Evolutionary conservation across 352 stramenopile genomes (phyloP).

Genomic region (Pythium dissimile): DNA sequence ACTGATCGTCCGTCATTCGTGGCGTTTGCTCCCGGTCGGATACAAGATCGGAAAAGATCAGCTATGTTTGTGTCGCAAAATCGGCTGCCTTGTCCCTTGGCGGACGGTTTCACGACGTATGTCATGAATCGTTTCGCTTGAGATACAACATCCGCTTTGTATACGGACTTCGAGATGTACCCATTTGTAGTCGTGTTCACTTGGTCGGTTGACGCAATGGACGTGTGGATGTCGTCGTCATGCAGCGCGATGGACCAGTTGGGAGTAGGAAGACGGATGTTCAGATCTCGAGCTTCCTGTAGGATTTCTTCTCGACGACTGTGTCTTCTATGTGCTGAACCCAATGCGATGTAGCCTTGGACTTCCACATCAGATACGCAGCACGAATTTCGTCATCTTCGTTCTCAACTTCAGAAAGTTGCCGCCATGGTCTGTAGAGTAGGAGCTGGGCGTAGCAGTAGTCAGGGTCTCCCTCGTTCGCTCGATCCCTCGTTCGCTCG

Average conservation of each 20-base stretch:
- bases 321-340: not conserved
- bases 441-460: not conserved
- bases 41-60: not conserved
- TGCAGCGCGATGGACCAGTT: not conserved
- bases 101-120: too few species aligned
- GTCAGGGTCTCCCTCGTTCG: not conserved
- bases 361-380: not conserved
- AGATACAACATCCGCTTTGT: too few species aligned
- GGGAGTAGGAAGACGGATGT: not conserved
- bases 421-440: not conserved
- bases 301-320: not conserved
- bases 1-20: conserved; percentile 2
- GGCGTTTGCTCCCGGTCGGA: not conserved
- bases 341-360: not conserved
- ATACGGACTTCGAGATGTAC: too few species aligned
- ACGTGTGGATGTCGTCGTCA: not conserved
- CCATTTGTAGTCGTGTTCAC: not conserved
- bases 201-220: not conserved
- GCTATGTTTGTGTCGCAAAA: too few species aligned
- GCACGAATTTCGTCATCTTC: not conserved
- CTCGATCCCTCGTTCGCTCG: not conserved
- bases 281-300: not conserved
- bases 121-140: not conserved
- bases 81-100: too few species aligned
- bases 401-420: not conserved